These are phyloP conservation scores for Hibiscus trionum DNA, from an alignment of 345 rosid species.

Conservation along the genomic window DNA sequence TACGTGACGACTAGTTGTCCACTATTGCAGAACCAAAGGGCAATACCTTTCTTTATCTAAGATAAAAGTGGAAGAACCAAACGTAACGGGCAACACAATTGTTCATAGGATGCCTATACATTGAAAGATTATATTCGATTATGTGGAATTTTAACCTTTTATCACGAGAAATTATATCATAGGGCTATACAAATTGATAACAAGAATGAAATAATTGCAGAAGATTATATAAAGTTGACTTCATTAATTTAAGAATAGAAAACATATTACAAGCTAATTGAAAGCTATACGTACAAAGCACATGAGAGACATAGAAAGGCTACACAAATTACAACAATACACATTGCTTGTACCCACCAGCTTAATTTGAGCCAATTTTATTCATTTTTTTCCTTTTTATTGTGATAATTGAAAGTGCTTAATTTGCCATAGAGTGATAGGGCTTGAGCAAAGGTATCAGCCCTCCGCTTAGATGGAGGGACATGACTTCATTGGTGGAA, in stretches of 20 bases:
- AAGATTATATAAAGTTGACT: conserved; percentile 18
- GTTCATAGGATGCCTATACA: conserved; percentile 9
- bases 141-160: background rate
- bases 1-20: conserved; percentile 1
- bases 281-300: conserved; percentile 11
- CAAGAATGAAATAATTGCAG: background rate
- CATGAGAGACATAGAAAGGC: conserved; percentile 17
- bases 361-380: conserved; percentile 25
- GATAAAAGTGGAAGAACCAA: conserved; percentile 15
- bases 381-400: background rate
- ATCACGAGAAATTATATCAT: background rate
- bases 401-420: background rate
- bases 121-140: conserved; percentile 2
- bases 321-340: conserved; percentile 15
- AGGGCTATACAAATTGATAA: background rate
- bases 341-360: background rate
- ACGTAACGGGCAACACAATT: conserved; percentile 8
- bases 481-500: conserved; percentile 81
- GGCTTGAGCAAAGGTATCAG: conserved; percentile 60
- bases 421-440: conserved; percentile 34
- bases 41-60: conserved; percentile 33
- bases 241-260: conserved; percentile 17
- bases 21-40: conserved; percentile 13
- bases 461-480: conserved; percentile 66
- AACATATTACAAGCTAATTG: conserved; percentile 23